Conservation (phyloP, 805 yeast species). For the Henningerozyma blattae region DNA sequence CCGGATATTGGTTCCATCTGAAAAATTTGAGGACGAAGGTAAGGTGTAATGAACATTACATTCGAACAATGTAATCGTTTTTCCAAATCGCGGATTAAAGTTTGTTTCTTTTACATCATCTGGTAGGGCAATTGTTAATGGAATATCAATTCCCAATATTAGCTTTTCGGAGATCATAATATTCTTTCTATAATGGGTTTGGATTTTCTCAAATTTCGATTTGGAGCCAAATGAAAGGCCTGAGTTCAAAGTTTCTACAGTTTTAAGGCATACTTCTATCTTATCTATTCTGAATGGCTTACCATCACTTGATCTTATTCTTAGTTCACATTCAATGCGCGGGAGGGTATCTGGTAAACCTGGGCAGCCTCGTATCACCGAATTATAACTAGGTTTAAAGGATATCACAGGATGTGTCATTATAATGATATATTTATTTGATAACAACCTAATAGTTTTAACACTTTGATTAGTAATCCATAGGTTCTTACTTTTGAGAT, state of each 20-base stretch:
- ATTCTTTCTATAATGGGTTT: slow-evolving; percentile 23
- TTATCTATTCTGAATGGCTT: slow-evolving; percentile 35
- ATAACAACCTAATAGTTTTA: too few species aligned
- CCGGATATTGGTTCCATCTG: slow-evolving; percentile 2
- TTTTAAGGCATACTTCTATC: slow-evolving; percentile 36
- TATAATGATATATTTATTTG: too few species aligned
- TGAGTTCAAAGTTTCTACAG: slow-evolving; percentile 36
- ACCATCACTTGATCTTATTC: slow-evolving; percentile 40
- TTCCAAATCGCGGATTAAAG: slow-evolving; percentile 34
- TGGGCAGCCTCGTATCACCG: slow-evolving; percentile 55
- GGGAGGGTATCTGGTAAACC: slow-evolving; percentile 55
- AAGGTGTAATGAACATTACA: slow-evolving; percentile 13
- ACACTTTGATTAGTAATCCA: too few species aligned
- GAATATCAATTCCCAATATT: slow-evolving; percentile 41
- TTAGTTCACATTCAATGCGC: slow-evolving; percentile 44
- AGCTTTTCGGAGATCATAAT: slow-evolving; percentile 16
- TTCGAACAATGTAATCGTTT: slow-evolving; percentile 34
- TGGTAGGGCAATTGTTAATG: slow-evolving; percentile 44
- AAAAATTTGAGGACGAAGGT: background rate
- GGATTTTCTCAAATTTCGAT: slow-evolving; percentile 14
- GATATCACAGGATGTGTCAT: slow-evolving; percentile 24
- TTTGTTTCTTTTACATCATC: slow-evolving; percentile 44
- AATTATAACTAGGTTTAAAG: slow-evolving; percentile 38
- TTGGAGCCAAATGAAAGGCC: slow-evolving; percentile 8
- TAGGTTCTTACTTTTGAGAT: too few species aligned